A percentile compares a stretch with the other conserved stretches of the same genome.
phyloP scores from a whole-genome alignment of 148 eudicot species.

The Bassia scoparia region DNA sequence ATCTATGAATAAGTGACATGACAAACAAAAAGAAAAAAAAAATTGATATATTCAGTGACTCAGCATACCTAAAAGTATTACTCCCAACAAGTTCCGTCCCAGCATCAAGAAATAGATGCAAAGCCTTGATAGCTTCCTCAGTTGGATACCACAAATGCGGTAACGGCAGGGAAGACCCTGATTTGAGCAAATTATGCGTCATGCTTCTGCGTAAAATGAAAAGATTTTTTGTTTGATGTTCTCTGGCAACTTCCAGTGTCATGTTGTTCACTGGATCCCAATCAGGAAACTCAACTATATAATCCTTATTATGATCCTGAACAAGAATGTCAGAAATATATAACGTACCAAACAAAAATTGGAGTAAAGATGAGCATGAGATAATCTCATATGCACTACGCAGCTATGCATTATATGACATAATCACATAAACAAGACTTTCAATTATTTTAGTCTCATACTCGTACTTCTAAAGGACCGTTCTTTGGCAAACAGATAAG shows the following conservation, averaged over 20 bases:
- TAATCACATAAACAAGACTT: not conserved
- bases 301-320: slow-evolving; percentile 93
- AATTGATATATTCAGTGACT: not conserved
- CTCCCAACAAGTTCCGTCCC: slow-evolving; percentile 55
- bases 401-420: not conserved
- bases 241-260: slow-evolving; percentile 23
- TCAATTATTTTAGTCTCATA: not conserved
- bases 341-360: not conserved
- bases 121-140: slow-evolving; percentile 54
- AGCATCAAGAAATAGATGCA: slow-evolving; percentile 73
- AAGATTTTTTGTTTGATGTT: slow-evolving; percentile 26
- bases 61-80: slow-evolving; percentile 72
- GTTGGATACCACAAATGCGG: slow-evolving; percentile 90
- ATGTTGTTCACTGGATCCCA: slow-evolving; percentile 60
- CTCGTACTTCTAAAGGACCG: not conserved
- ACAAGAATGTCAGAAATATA: slow-evolving; percentile 14
- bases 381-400: not conserved
- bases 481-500: not conserved
- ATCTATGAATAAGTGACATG: not conserved
- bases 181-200: slow-evolving; percentile 51
- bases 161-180: slow-evolving; percentile 48
- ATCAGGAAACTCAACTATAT: slow-evolving; percentile 86
- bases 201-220: slow-evolving; percentile 26
- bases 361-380: not conserved
- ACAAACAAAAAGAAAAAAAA: not conserved